Evolutionary conservation across 1,284 basidiomycete genomes (phyloP), one percentile per base, ranked within the genome.

Genomic region (Lentinus polychrous): DNA sequence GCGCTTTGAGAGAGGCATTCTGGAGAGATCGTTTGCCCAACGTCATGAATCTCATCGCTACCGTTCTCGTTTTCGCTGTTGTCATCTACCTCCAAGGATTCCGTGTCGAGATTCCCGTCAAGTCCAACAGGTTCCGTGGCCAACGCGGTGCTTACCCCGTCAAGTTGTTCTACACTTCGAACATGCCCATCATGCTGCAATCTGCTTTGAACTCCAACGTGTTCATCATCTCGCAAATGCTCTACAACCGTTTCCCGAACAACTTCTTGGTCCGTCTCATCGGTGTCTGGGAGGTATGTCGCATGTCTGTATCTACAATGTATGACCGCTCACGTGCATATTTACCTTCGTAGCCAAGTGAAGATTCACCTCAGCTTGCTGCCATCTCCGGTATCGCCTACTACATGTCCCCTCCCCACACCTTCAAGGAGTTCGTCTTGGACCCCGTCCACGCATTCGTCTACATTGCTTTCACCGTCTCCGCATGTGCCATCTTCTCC

Each of bases 171-270:
- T 99, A 99, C 75, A 98, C 95, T 20, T 88, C 83, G 55, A 99
- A 98, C 78, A 98, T 98, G 95, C 94, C 95, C 55, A 99, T 99
- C 77, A 99, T 99, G 95, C 83, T 99, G 56, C 91, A 98, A 71
- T 87, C 82, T 22, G 94, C 95, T 10, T 76, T 98, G 52, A 94
- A 93, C 8, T 89, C 84, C 54, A 97, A 99, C 70, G 83, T 98
- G 23, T 98, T 94, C 74, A 91, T 99, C 67, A 81, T 99, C 63
- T 91, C 86, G 40, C 96, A 98, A 71, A 98, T 98, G 95, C 78
- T 97, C 58, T 81, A 85, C 35, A 76, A 75, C 45, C 82, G 95
- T 38, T 98, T 97, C 83, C 95, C 96, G 1, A 74, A 76, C 58
- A 97, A 96, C 75, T 68, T 98, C 56, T 74, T 97, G 55, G 92